Conservation (phyloP, 2,329 filamentous ascomycete genomes). For the Oidium heveae region DNA sequence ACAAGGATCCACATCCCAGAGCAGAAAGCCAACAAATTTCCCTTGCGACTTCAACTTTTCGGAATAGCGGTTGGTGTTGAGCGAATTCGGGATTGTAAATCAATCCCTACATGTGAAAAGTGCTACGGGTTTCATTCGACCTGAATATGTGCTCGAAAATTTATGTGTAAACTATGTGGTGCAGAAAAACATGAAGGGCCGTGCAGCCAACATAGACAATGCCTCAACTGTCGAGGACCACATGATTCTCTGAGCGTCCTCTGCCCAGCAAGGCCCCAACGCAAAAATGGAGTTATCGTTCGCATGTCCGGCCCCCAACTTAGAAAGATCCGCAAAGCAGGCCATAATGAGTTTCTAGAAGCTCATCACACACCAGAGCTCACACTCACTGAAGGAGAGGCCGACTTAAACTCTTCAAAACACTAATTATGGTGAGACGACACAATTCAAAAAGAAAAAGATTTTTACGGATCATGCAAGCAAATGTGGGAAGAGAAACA, state of each 20-base stretch:
- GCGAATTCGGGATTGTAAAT: not conserved
- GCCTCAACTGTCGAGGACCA: not conserved
- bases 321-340: not conserved
- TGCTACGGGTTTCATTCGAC: not conserved
- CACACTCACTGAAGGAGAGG: not conserved
- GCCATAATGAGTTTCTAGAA: not conserved
- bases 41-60: not conserved
- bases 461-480: not conserved
- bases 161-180: not conserved
- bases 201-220: not conserved
- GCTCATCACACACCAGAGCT: not conserved
- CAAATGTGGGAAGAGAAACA: not conserved
- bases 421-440: not conserved
- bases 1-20: not conserved
- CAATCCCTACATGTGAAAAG: not conserved
- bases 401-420: not conserved
- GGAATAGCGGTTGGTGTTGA: not conserved
- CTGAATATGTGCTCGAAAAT: not conserved
- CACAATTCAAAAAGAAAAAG: not conserved
- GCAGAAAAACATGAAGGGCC: not conserved
- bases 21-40: not conserved
- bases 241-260: too few relatives aligned
- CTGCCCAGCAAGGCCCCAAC: not conserved
- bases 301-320: not conserved
- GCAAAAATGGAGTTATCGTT: not conserved